A percentile compares a stretch with the other conserved stretches of the same genome.
These are phyloP conservation scores for Stramenopiles sp. DNA, from an alignment of 352 stramenopile species.

Conservation along the genomic window DNA sequence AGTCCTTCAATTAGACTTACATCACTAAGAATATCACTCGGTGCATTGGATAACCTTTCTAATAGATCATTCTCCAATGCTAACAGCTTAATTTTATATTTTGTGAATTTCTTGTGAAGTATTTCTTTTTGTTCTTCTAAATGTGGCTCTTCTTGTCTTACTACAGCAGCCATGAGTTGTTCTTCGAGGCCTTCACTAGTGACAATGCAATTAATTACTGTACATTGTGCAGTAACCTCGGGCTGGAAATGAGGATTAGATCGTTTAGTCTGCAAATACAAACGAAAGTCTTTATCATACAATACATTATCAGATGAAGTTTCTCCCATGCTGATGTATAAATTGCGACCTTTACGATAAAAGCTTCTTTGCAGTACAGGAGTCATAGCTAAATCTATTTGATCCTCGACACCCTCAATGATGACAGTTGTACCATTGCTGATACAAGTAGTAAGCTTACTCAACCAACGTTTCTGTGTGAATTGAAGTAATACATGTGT, in stretches of 20 bases:
- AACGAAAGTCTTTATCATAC: conserved; percentile 72
- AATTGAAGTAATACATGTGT: conserved; percentile 51
- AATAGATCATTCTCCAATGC: conserved; percentile 74
- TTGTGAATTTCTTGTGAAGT: conserved; percentile 49
- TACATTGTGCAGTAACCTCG: conserved; percentile 71
- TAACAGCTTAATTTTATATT: conserved; percentile 84
- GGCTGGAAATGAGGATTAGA: conserved; percentile 87
- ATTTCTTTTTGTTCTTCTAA: conserved; percentile 64
- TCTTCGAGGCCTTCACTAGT: conserved; percentile 75
- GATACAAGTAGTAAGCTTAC: conserved; percentile 60
- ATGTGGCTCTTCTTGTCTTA: conserved; percentile 66
- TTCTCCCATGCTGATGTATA: conserved; percentile 76
- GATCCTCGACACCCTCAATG: conserved; percentile 80
- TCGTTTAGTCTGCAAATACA: conserved; percentile 83
- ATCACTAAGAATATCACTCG: conserved; percentile 75
- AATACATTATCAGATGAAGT: conserved; percentile 72
- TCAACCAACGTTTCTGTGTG: conserved; percentile 75
- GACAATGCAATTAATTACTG: conserved; percentile 90
- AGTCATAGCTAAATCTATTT: conserved; percentile 80
- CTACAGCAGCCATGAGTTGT: conserved; percentile 69
- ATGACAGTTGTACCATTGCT: conserved; percentile 73
- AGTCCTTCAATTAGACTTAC: conserved; percentile 74
- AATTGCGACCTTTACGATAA: conserved; percentile 66
- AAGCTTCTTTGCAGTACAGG: conserved; percentile 67
- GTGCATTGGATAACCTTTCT: conserved; percentile 63